Conservation (phyloP, 129 eudicot species). For the Lactuca saligna region DNA sequence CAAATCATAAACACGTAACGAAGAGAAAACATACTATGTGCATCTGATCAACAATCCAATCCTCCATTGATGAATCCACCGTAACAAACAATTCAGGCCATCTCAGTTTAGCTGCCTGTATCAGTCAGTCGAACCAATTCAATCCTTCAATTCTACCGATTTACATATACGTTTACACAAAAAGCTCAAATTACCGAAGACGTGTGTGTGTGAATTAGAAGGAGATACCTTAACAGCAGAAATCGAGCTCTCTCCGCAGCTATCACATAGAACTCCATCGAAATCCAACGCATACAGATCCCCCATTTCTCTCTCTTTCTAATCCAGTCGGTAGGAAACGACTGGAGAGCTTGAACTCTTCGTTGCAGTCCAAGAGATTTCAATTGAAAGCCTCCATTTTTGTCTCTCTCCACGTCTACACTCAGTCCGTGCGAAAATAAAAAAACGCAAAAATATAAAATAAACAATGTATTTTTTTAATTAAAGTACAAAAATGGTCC, state of each 20-base stretch:
- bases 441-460: too few relatives aligned
- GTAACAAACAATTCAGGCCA: conserved; percentile 79
- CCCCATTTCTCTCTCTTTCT: conserved; percentile 49
- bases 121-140: conserved; percentile 4
- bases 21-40: conserved; percentile 49
- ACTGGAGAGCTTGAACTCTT: conserved; percentile 10
- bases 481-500: too few relatives aligned
- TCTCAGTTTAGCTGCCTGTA: conserved; percentile 92
- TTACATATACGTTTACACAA: not conserved
- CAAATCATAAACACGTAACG: not conserved
- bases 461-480: too few relatives aligned
- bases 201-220: conserved; percentile 4
- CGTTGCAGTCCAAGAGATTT: conserved; percentile 32
- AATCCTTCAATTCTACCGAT: not conserved
- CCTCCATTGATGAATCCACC: conserved; percentile 69
- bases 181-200: not conserved
- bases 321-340: conserved; percentile 7
- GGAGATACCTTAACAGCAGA: conserved; percentile 86
- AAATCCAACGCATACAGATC: conserved; percentile 94
- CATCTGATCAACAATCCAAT: conserved; percentile 98
- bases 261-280: conserved; percentile 95
- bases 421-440: not conserved
- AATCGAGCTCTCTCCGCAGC: conserved; percentile 94
- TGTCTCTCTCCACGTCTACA: conserved; percentile 8
- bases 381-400: conserved; percentile 7